Evolutionary conservation across 257 asterid species (phyloP).

Genomic region (Nicotiana tabacum): DNA sequence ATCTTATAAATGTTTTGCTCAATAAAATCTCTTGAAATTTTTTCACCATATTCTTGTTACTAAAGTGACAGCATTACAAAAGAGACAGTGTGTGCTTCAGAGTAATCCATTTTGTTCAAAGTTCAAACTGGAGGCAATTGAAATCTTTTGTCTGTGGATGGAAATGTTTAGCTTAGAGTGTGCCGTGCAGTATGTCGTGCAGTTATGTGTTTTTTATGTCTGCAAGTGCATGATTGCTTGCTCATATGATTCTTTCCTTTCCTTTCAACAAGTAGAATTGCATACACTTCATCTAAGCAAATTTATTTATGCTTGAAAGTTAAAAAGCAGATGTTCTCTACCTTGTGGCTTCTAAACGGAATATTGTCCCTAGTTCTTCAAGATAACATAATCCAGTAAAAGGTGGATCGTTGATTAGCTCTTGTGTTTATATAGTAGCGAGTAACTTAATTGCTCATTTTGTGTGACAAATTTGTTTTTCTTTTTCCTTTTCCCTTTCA

Average conservation of each 20-base stretch:
- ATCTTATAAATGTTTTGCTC: neutral
- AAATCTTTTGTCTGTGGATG: neutral
- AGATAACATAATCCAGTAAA: neutral
- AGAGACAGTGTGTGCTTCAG: neutral
- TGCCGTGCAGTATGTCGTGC: neutral
- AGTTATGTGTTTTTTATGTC: neutral
- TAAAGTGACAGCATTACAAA: neutral
- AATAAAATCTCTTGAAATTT: neutral
- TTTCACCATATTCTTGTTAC: conserved; percentile 1
- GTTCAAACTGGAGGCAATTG: neutral
- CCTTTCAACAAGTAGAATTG: neutral
- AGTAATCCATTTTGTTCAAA: neutral
- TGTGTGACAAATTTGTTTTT: neutral
- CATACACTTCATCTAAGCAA: neutral
- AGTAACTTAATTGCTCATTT: neutral
- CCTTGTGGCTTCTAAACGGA: neutral
- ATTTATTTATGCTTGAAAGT: neutral
- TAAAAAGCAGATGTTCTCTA: neutral
- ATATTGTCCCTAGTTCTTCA: neutral
- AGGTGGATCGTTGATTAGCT: neutral
- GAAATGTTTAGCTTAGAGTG: neutral
- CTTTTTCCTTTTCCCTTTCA: neutral
- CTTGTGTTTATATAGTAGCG: neutral
- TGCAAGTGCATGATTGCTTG: neutral
- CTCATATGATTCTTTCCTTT: neutral